These are phyloP conservation scores for Thymus mandschuricus DNA, from an alignment of 257 asterid genomes.

Conservation along the genomic window DNA sequence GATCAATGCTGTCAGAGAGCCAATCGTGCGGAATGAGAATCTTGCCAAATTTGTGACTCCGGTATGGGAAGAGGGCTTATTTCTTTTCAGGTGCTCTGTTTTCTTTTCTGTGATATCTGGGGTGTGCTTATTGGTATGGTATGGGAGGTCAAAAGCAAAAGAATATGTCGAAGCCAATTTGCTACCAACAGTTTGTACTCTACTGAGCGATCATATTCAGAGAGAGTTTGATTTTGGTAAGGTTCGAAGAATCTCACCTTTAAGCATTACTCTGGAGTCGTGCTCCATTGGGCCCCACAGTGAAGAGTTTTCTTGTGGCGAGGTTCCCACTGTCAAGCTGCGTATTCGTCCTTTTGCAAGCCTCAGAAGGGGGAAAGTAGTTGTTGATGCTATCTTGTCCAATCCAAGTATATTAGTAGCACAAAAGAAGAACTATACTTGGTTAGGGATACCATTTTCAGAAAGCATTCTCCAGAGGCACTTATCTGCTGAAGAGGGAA, in stretches of 20 bases:
- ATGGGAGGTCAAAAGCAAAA: slow-evolving; percentile 80
- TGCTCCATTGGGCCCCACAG: slow-evolving; percentile 89
- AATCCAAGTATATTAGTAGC: slow-evolving; percentile 79
- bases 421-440: slow-evolving; percentile 81
- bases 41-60: slow-evolving; percentile 69
- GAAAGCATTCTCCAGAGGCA: slow-evolving; percentile 69
- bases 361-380: slow-evolving; percentile 87
- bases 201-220: slow-evolving; percentile 69
- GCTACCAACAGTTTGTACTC: slow-evolving; percentile 77
- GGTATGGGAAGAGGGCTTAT: slow-evolving; percentile 86
- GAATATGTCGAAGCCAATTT: slow-evolving; percentile 71
- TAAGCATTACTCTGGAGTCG: slow-evolving; percentile 91
- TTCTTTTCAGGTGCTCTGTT: slow-evolving; percentile 80
- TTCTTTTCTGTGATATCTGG: slow-evolving; percentile 85
- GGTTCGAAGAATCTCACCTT: slow-evolving; percentile 86
- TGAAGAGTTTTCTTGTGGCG: slow-evolving; percentile 94
- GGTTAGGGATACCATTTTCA: slow-evolving; percentile 89
- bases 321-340: slow-evolving; percentile 77
- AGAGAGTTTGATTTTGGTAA: slow-evolving; percentile 89
- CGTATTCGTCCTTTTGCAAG: slow-evolving; percentile 91
- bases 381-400: slow-evolving; percentile 80
- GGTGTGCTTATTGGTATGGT: slow-evolving; percentile 80
- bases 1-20: slow-evolving; percentile 68
- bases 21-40: slow-evolving; percentile 61
- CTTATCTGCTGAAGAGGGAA: slow-evolving; percentile 87